A percentile compares a stretch with the other conserved stretches of the same genome.
Evolutionary conservation across 2,329 filamentous ascomycete genomes (phyloP).

Genomic region (Paecilomyces dactylethromorphus): DNA sequence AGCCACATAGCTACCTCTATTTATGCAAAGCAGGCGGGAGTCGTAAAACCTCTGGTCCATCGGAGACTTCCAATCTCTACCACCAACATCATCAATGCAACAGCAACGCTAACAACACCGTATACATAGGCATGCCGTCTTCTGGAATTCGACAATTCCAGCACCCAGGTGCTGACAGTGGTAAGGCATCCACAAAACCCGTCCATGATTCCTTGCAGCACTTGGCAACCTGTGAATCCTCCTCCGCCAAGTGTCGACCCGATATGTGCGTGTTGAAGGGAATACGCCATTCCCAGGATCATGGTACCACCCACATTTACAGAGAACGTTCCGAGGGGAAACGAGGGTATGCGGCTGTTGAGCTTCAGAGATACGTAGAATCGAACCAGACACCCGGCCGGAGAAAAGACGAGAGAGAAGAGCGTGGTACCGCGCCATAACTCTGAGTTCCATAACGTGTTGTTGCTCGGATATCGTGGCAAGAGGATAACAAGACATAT

Average conservation of each 20-base stretch:
- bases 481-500: constrained; percentile 62
- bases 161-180: constrained; percentile 59
- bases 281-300: constrained; percentile 66
- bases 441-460: constrained; percentile 34
- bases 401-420: constrained; percentile 72
- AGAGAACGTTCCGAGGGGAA: constrained; percentile 74
- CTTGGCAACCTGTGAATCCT: constrained; percentile 55
- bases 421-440: constrained; percentile 65
- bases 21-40: constrained; percentile 5
- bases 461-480: constrained; percentile 43
- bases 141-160: constrained; percentile 48
- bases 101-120: constrained; percentile 53
- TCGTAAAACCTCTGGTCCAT: constrained; percentile 58
- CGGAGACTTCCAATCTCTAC: constrained; percentile 67
- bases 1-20: neutral
- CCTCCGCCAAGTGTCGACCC: constrained; percentile 36
- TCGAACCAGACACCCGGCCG: constrained; percentile 63
- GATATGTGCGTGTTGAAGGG: constrained; percentile 58
- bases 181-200: constrained; percentile 61
- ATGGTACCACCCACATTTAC: constrained; percentile 71
- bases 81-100: constrained; percentile 55
- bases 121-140: constrained; percentile 61
- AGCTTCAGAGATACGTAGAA: constrained; percentile 64
- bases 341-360: constrained; percentile 57
- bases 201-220: constrained; percentile 57